Evolutionary conservation across 2,329 filamentous ascomycete species (phyloP).

Genomic region (Davidsoniella eucalypti): DNA sequence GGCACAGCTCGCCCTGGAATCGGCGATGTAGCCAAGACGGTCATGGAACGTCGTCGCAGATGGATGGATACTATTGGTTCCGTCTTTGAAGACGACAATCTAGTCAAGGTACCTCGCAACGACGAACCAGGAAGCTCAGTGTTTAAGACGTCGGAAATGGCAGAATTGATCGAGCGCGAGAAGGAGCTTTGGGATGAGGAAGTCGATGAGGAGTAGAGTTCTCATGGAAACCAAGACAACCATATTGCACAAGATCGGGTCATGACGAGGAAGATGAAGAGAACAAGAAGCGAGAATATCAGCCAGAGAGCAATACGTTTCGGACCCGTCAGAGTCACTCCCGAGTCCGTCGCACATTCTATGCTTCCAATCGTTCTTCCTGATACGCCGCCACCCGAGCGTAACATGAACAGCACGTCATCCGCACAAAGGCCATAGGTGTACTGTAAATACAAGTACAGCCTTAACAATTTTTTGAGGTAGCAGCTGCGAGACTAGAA

Average conservation of each 20-base stretch:
- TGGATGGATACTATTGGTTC: conserved; percentile 87
- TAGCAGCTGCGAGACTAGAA: no score
- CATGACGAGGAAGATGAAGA: no score
- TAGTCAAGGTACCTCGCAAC: conserved; percentile 51
- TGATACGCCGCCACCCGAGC: no score
- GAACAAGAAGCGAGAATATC: no score
- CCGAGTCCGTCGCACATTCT: no score
- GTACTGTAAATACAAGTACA: no score
- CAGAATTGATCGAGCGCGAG: conserved; percentile 55
- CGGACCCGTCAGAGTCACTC: no score
- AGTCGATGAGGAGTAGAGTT: conserved; percentile 40
- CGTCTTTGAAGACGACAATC: conserved; percentile 71
- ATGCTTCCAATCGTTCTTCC: no score
- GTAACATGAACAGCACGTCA: not conserved
- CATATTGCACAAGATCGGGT: no score
- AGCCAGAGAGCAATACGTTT: no score
- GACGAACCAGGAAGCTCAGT: conserved; percentile 51
- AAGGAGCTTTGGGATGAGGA: conserved; percentile 71
- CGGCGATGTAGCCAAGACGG: conserved; percentile 73
- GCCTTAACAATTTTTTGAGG: no score
- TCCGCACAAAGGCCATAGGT: not conserved
- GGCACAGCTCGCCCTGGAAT: conserved; percentile 62
- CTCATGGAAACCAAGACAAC: no score
- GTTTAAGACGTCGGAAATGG: conserved; percentile 60
- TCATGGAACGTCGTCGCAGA: conserved; percentile 79